These are phyloP conservation scores for Calamus simplicifolius DNA, from an alignment of 176 grass and related monocot genomes.

Conservation along the genomic window DNA sequence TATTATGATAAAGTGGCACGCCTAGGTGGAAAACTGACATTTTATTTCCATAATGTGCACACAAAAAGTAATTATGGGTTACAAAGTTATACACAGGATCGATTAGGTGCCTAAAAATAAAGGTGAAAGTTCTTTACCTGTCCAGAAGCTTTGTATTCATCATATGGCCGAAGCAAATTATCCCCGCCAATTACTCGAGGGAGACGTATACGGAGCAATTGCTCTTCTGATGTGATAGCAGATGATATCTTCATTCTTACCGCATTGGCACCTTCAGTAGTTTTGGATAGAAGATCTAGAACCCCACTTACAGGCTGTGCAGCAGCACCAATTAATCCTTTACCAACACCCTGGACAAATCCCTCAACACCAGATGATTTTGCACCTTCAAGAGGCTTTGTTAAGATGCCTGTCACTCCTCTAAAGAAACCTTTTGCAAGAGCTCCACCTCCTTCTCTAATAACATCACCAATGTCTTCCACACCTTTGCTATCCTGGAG, in stretches of 20 bases:
- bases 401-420: constrained; percentile 96
- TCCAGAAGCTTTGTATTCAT: constrained; percentile 81
- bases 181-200: constrained; percentile 84
- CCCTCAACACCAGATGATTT: constrained; percentile 95
- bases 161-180: constrained; percentile 80
- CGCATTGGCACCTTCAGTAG: constrained; percentile 98
- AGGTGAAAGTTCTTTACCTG: constrained; percentile 47
- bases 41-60: too few relatives aligned
- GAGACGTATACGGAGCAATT: constrained; percentile 61
- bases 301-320: constrained; percentile 97
- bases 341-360: constrained; percentile 92
- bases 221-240: constrained; percentile 93
- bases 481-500: constrained; percentile 97
- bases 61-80: too few relatives aligned
- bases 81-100: too few relatives aligned
- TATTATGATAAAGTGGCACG: too few relatives aligned
- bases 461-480: constrained; percentile 93
- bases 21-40: too few relatives aligned
- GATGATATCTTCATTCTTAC: constrained; percentile 97
- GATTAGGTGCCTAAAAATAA: too few relatives aligned
- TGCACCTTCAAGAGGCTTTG: constrained; percentile 94
- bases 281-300: constrained; percentile 93
- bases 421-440: constrained; percentile 92
- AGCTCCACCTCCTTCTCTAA: constrained; percentile 95
- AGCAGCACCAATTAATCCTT: constrained; percentile 93